Percentiles rank a stretch among this genome's conserved stretches.
Evolutionary conservation across 345 rosid species (phyloP).

Genomic region (Citrus australasica): DNA sequence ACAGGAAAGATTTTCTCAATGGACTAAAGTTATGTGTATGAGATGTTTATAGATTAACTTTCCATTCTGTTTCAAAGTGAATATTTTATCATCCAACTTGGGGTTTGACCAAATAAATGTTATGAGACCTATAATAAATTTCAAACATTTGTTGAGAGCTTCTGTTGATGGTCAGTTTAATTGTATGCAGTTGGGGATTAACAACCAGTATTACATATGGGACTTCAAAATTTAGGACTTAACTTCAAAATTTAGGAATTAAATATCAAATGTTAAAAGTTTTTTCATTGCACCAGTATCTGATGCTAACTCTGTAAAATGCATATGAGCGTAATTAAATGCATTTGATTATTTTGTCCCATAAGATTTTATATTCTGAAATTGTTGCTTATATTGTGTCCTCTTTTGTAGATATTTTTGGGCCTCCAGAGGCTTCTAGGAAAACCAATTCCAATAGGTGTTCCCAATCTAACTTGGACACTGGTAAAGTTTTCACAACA

Average conservation of each 20-base stretch:
- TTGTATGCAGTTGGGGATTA: neutral
- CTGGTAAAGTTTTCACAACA: slow-evolving; percentile 38
- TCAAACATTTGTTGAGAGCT: neutral
- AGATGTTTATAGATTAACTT: neutral
- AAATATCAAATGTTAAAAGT: neutral
- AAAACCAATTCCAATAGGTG: slow-evolving; percentile 54
- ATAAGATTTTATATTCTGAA: neutral
- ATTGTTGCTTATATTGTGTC: slow-evolving; percentile 10
- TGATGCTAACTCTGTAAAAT: neutral
- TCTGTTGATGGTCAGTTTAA: neutral
- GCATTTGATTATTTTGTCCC: neutral
- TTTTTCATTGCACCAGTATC: neutral
- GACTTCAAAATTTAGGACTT: neutral
- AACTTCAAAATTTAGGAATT: neutral
- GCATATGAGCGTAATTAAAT: neutral
- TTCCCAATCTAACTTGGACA: slow-evolving; percentile 67
- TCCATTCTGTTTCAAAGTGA: neutral
- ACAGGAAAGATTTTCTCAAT: neutral
- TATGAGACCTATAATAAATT: neutral
- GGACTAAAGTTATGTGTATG: neutral
- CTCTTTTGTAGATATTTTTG: slow-evolving; percentile 50
- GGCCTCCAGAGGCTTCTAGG: slow-evolving; percentile 60
- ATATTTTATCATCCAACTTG: neutral
- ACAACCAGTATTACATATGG: neutral
- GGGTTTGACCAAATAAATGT: neutral